Evolutionary conservation across 2,329 filamentous ascomycete species (phyloP), one percentile per base, ranked within the genome.

Genomic region (Simplicillium sp.): DNA sequence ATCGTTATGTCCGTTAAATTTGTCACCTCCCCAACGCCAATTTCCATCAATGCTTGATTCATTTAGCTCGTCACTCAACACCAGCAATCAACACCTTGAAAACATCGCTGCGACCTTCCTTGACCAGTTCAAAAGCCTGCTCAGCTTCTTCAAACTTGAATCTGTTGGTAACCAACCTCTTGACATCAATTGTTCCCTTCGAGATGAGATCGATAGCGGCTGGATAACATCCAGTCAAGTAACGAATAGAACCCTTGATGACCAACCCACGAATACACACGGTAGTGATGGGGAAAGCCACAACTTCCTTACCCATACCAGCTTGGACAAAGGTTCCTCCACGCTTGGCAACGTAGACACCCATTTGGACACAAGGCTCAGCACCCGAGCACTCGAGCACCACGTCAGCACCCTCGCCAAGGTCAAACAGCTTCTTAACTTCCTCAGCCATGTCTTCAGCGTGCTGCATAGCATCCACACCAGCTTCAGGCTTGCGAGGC

Each of bases 1-100:
- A 25, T 25, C 6, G 9, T 25, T 9, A 25, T 25, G 20, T 9
- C 9, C 9, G 20, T 25, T 25, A 25, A 25, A 9, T 25, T 5
- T 25, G 9, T 25, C n/a, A n/a, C 20, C 20, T 25, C 5, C 6
- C 20, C 9, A 25, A 25, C 20, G 20, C 20, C 20, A n/a, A 5
- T 25, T 25, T 25, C 7, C 36, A 14, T 38, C 28, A 3, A 14
- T 7, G 17, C 29, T 38, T 32, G 11, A 32, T 16, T n/a, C 37
- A 14, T 28, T 4, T 11, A n/a, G 59, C 42, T 57, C 73, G 79
- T 75, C 77, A 71, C 47, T 82, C 82, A 7, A 79, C 79, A 0
- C 80, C 80, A 3, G 71, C 74, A 54, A 84, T 84, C 50, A 84
- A 51, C 16, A 81, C 70, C 69, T 84, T 84, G 55, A 84, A 82